These are phyloP conservation scores for Quercus ilex DNA, from an alignment of 306 rosid species.

Conservation along the genomic window DNA sequence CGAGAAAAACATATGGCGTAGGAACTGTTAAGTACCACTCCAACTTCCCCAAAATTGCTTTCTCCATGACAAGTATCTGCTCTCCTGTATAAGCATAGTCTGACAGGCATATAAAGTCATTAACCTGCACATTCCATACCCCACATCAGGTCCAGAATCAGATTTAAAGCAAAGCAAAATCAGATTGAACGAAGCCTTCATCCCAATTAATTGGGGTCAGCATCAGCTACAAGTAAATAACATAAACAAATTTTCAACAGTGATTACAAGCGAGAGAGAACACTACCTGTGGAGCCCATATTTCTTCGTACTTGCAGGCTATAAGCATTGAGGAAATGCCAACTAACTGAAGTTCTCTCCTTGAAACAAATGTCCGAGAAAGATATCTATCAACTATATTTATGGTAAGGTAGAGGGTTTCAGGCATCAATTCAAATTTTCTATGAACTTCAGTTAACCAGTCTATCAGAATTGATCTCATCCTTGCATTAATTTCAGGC, in stretches of 20 bases:
- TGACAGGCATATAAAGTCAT: constrained; percentile 29
- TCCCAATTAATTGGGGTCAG: too few relatives aligned
- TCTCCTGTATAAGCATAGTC: constrained; percentile 40
- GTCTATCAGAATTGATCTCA: constrained; percentile 55
- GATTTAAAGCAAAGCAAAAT: not conserved
- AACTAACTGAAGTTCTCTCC: constrained; percentile 44
- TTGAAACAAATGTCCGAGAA: constrained; percentile 34
- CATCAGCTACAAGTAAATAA: too few relatives aligned
- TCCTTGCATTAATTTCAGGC: constrained; percentile 39
- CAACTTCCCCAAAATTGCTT: constrained; percentile 42
- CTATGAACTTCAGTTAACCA: constrained; percentile 57
- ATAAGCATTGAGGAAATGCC: constrained; percentile 58
- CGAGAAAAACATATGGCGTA: constrained; percentile 48
- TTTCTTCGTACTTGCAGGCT: constrained; percentile 68
- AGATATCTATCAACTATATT: constrained; percentile 55
- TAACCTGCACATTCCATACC: not conserved
- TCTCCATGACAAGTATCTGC: constrained; percentile 46
- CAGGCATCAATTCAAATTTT: constrained; percentile 47
- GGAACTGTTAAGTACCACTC: constrained; percentile 57
- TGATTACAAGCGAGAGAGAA: not conserved
- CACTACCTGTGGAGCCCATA: constrained; percentile 44
- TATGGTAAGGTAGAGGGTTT: constrained; percentile 54
- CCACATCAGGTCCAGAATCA: too few relatives aligned
- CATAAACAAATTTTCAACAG: too few relatives aligned
- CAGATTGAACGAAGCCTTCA: not conserved